phyloP scores from a whole-genome alignment of 305 asterid genomes.

The Rubia balearica region DNA sequence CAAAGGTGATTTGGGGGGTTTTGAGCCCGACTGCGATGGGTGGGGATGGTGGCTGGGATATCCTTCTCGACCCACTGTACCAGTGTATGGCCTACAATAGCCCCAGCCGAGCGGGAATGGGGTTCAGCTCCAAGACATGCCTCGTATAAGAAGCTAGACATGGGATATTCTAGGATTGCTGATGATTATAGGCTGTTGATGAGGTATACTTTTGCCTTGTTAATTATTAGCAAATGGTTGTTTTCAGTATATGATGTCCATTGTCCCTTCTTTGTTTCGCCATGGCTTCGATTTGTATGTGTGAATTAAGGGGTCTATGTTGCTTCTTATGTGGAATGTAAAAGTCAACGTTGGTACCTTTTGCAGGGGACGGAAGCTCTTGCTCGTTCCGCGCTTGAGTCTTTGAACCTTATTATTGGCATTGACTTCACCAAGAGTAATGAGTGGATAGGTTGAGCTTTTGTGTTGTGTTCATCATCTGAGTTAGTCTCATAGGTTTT shows the following conservation, averaged over 20 bases:
- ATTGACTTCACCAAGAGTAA: conserved; percentile 95
- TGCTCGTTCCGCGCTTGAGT: conserved; percentile 83
- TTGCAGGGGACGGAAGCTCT: conserved; percentile 84
- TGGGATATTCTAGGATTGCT: conserved; percentile 85
- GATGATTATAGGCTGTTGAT: conserved; percentile 71
- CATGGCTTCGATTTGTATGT: background rate
- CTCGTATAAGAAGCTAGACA: conserved; percentile 51
- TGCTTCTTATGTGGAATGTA: background rate
- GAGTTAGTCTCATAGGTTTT: background rate
- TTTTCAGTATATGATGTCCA: background rate
- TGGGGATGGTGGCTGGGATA: background rate
- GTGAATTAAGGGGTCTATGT: background rate
- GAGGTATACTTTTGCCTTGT: conserved; percentile 42
- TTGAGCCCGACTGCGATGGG: no score
- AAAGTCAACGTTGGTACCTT: background rate
- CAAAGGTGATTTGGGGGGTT: no score
- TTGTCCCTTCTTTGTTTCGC: background rate
- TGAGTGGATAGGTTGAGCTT: conserved; percentile 79
- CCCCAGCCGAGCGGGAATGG: conserved; percentile 20
- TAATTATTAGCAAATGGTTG: background rate
- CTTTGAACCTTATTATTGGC: conserved; percentile 91
- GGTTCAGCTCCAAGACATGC: conserved; percentile 24
- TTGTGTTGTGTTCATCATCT: background rate
- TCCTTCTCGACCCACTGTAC: conserved; percentile 26
- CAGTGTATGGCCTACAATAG: conserved; percentile 24